Base-by-base conservation (phyloP, 1,284 basidiomycete species). In the Rugosomyces carneus region DNA sequence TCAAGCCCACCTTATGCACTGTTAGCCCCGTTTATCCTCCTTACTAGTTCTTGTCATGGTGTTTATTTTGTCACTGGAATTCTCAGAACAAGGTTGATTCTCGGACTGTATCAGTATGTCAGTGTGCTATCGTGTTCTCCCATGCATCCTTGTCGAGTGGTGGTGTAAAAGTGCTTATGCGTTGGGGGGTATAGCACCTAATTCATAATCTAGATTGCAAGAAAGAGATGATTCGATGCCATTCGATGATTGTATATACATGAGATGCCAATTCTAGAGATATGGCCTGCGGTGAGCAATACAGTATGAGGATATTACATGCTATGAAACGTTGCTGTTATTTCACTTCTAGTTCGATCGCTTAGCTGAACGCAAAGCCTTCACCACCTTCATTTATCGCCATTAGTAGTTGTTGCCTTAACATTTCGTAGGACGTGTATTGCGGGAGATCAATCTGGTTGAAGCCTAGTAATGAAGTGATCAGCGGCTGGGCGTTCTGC, bases 361-460 rank as follows among this genome's bases (percentile, higher is more conserved):
- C 53, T 58, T 63, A 71, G 51, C 69, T 71, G 64, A 90, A 94
- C 42, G 89, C 92, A 64, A 95, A 94, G 42, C 87, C 87, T 67
- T 93, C 91, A 35, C 89, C 89, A 44, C 93, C 93, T 67, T 97
- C 94, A 57, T 88, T 91, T 60, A 97, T 93, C 19, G 93, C 91
- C 53, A 93, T 74, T 44, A 93, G 66, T 27, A 97, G 65, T 60
- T 91, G 88, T 53, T 90, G 87, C 36, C 93, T 80, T 48, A 97
- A 74, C 76, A 92, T 93, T 62, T 97, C 93, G 60, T 97, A 97
- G 21, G 89, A 91, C 7, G 89, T 85, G 62, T 93, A 96, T 50
- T 88, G 85, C 0, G 91, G 91, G 42, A 96, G 73, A 59, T 95
- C 89, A 50, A 95, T 93, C 71, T 85, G 76, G 62, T 87, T 87